Percentiles rank a stretch among this genome's conserved stretches.
phyloP scores from a whole-genome alignment of 192 early-diverging fungal species.

The Physocladia obscura region DNA sequence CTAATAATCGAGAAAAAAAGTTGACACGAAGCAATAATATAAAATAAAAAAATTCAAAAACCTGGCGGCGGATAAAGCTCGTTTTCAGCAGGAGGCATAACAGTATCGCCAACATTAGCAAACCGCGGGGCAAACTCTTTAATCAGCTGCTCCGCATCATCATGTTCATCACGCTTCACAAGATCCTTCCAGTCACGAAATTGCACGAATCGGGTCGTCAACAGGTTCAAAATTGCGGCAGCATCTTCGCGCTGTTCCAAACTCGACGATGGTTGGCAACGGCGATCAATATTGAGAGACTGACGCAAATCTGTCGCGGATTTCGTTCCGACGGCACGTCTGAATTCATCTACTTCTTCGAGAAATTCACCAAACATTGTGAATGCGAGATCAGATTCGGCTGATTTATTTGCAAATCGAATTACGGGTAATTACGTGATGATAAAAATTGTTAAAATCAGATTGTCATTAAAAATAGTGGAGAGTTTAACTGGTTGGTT shows the following conservation, averaged over 20 bases:
- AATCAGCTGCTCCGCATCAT: slow-evolving; percentile 70
- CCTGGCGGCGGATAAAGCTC: slow-evolving; percentile 61
- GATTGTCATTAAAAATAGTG: slow-evolving; percentile 4
- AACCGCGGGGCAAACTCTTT: slow-evolving; percentile 59
- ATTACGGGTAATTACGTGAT: no score
- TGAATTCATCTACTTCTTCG: slow-evolving; percentile 90
- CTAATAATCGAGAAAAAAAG: slow-evolving; percentile 35
- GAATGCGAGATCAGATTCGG: slow-evolving; percentile 84
- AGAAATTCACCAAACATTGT: slow-evolving; percentile 93
- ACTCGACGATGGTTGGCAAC: slow-evolving; percentile 65
- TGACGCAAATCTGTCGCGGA: slow-evolving; percentile 79
- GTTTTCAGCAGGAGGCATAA: slow-evolving; percentile 52
- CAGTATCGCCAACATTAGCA: slow-evolving; percentile 2
- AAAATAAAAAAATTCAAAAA: slow-evolving; percentile 20
- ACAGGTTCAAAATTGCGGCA: slow-evolving; percentile 75
- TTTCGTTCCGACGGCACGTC: slow-evolving; percentile 73
- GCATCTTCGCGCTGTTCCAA: slow-evolving; percentile 72
- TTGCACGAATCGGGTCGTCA: slow-evolving; percentile 73
- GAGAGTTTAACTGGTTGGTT: slow-evolving; percentile 11
- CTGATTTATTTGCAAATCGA: slow-evolving; percentile 16
- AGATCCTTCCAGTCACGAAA: slow-evolving; percentile 90
- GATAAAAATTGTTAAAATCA: neutral
- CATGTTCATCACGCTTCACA: slow-evolving; percentile 77
- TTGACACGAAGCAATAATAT: slow-evolving; percentile 1
- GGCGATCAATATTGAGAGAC: slow-evolving; percentile 72